Evolutionary conservation across 345 rosid species (phyloP), one percentile per base, ranked within the genome.

Genomic region (Abelmoschus esculentus): DNA sequence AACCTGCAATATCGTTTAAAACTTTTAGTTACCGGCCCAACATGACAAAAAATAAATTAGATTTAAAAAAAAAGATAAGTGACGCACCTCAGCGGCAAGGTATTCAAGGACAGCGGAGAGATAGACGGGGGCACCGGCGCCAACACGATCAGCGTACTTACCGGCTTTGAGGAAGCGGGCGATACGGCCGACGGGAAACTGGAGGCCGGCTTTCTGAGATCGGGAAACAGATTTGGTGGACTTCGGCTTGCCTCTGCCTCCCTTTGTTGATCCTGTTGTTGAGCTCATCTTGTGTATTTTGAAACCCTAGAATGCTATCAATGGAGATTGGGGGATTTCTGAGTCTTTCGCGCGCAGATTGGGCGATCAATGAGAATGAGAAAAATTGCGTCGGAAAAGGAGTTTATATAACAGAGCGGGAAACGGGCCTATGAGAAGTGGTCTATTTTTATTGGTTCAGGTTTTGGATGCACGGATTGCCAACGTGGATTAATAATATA

Each of bases 101-200:
- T 89, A 87, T 60, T 89, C 91, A 1, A 89, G 96, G n/a, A 87
- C 96, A 4, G 96, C 96, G 6, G 96, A 81, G 67, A 89, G 91
- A n/a, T 89, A 89, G 13, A 89, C 96, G 4, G 89, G 90, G 61
- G 92, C 83, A 1, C 88, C 91, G 0, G 89, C 82, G 14, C 89
- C 93, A 0, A 86, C 91, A 31, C 93, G 91, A 47, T 89, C 83
- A 1, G 92, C 89, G 26, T 89, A 85, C 15, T 80, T 81, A 0
- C 89, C 96, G 7, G 83, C 85, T 69, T 87, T 87, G 18, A 89
- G 85, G 69, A 84, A 89, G 49, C 96, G 83, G 4, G 92, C 92
- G 66, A 87, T 79, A 26, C 96, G 79, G 5, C 90, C 90, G 0
- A 89, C 89, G 0, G 91, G 91, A 14, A 90, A 88, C 69, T 88